Base-by-base conservation (phyloP, 2,329 filamentous ascomycete species). In the Pestalotiopsis sp. region DNA sequence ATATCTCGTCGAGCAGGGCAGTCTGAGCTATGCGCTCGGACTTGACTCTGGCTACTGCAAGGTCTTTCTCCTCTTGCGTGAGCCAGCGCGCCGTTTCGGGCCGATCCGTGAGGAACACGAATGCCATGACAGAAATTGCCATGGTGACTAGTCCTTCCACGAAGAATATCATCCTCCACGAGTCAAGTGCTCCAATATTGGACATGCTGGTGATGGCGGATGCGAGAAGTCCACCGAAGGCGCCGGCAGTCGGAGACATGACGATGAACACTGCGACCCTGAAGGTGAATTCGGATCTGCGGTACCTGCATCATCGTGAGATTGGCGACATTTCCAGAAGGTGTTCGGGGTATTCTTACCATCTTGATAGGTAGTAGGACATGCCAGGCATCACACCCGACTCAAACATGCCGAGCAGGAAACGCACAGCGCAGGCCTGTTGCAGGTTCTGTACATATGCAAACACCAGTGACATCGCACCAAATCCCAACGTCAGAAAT, bases 301-400 rank as follows among this genome's bases (percentile, higher is more conserved):
- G 83, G 71, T 93, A 93, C 61, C 40, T 64, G 14, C 11, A 14
- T 26, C 6, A 30, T 14, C 2, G 13, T 35, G 20, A 11, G 30
- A 9, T 35, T 30, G 3, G 11, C 3, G 22, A 9, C 3, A 61
- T 1, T 40, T 22, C 2, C 26, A 11, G 10, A 30, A 30, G 38
- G 57, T 40, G 2, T 38, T 61, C 1, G 35, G 13, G 22, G 17
- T 61, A 9, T 4, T 22, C 38, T 64, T 26, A 64, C 91, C 91
- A 93, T 64, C 91, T 82, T 0, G 87, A 90, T 22, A 93, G 79
- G 72, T 93, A 93, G 77, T 93, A 94, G 0, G 90, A 90, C 55
- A 92, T 92, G 0, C 91, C 91, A 0, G 91, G 91, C 66, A 93
- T 78, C 86, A 94, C 89, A 7, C 91, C 91, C 0, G 91, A 89